Conservation (phyloP, 2,329 filamentous ascomycete species). For the Didymella keratinophila region DNA sequence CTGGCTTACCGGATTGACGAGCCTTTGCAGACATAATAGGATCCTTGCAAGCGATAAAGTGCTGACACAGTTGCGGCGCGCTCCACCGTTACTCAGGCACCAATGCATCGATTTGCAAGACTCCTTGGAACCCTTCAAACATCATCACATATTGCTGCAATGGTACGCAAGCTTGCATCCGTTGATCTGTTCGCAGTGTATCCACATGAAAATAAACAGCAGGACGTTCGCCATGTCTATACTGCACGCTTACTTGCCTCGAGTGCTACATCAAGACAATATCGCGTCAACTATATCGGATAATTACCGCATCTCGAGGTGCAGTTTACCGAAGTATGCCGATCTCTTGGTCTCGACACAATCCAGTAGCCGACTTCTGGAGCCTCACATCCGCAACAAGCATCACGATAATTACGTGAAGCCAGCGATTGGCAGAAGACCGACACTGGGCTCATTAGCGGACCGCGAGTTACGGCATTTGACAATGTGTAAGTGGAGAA, state of each 20-base stretch:
- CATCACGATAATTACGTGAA: not conserved
- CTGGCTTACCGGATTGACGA: not conserved
- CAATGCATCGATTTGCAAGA: constrained; percentile 1
- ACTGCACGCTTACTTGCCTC: not conserved
- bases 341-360: not conserved
- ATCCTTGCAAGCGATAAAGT: constrained; percentile 14
- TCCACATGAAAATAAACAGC: not conserved
- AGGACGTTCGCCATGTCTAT: not conserved
- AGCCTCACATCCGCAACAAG: not conserved
- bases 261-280: not conserved
- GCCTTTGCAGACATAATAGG: not conserved
- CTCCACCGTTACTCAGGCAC: not conserved
- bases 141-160: not conserved
- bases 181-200: not conserved
- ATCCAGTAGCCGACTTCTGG: not conserved
- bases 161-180: not conserved
- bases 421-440: not conserved
- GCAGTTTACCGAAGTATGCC: not conserved
- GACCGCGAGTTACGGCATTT: not conserved
- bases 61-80: constrained; percentile 6
- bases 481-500: not conserved
- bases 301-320: not conserved
- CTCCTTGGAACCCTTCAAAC: not conserved
- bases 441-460: not conserved
- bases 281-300: not conserved